Evolutionary conservation across 257 asterid species (phyloP), one percentile per base, ranked within the genome.

Genomic region (Forsythia suspensa): DNA sequence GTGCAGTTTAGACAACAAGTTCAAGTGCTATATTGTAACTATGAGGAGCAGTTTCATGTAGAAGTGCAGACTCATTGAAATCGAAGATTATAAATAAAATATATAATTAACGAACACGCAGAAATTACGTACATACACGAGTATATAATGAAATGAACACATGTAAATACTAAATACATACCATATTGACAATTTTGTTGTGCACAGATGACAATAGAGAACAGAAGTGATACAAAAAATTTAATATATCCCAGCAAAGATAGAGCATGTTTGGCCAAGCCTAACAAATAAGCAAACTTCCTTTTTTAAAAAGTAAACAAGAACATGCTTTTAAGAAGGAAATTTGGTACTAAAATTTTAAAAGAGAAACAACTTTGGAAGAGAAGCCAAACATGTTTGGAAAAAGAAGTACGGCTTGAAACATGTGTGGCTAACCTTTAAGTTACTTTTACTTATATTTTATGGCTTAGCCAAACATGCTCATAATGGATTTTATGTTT

Each of bases 21-120:
- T 76, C 70, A 74, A 80, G 70, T 38, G 69, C 72, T 40, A 75
- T 75, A n/a, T 15, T 29, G 79, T 74, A 43, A 21, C 71, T 16
- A 20, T 24, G 71, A n/a, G 46, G 36, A 67, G 37, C 34, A 73
- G 38, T 42, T 57, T 13, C 42, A 57, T 9, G 16, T 40, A 72
- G 36, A 44, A 70, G 5, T 46, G 44, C 2, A 9, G 46, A 40
- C 74, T 46, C 81, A 8, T 43, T 40, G 43, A 39, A 55, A 70
- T 52, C 40, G 72, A 13, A 39, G 20, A 68, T 29, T 36, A 13
- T n/a, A 77, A 70, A 18, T 21, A n/a, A 48, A 77, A 69, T 39
- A 68, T 46, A 51, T 51, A 69, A 36, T 13, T 48, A 48, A 48
- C 4, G 57, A 48, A 48, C 57, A 13, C n/a, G 15, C 7, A 0